These are phyloP conservation scores for Posidonia australis DNA, from an alignment of 106 monocot genomes.

Conservation along the genomic window DNA sequence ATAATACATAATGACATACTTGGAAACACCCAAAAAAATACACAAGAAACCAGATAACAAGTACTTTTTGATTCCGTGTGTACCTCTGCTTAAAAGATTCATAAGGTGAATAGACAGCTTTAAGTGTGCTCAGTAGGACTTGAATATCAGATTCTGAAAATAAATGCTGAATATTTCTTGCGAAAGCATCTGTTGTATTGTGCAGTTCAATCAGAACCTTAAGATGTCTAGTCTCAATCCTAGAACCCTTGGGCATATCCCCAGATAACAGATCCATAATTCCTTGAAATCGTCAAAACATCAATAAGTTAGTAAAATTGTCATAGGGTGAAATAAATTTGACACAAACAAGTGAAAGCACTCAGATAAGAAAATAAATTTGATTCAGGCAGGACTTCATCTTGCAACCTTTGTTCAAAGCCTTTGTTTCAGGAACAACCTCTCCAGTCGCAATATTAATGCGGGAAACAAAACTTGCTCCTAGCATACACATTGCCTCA, in stretches of 20 bases:
- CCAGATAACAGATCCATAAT: slow-evolving; percentile 83
- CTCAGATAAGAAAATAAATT: neutral
- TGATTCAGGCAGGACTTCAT: neutral
- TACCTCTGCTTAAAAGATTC: slow-evolving; percentile 89
- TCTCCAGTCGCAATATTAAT: slow-evolving; percentile 93
- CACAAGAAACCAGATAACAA: neutral
- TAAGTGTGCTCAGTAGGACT: slow-evolving; percentile 59
- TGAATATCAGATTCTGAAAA: slow-evolving; percentile 77
- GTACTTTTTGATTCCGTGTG: neutral
- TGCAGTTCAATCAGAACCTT: slow-evolving; percentile 79
- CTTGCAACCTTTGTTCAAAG: slow-evolving; percentile 66
- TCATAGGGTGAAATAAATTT: neutral
- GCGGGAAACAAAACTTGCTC: slow-evolving; percentile 63
- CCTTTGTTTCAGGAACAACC: slow-evolving; percentile 88
- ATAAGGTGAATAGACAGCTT: slow-evolving; percentile 83
- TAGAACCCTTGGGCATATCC: slow-evolving; percentile 80
- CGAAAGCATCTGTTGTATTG: slow-evolving; percentile 77
- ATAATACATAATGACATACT: neutral
- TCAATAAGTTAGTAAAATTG: neutral
- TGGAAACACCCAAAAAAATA: neutral
- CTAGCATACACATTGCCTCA: slow-evolving; percentile 64
- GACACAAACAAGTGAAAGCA: neutral
- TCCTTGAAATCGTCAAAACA: slow-evolving; percentile 33
- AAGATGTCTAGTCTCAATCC: slow-evolving; percentile 72
- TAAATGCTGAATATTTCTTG: slow-evolving; percentile 85